Conservation (phyloP, 768 basidiomycete genomes). For the Mycena floridula region DNA sequence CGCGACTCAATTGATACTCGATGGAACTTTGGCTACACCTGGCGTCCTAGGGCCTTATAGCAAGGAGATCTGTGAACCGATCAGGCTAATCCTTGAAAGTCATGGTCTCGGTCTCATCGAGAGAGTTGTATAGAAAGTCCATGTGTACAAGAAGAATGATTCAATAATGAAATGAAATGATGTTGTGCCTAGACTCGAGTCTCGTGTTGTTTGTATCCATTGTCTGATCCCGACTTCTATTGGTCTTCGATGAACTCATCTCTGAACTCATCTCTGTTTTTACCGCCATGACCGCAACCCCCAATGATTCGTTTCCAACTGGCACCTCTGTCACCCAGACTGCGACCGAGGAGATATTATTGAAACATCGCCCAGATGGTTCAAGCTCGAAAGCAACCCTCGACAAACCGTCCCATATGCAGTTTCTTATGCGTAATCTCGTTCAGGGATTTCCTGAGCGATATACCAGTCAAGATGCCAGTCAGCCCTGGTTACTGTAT, state of each 20-base stretch:
- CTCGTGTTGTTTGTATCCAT: too few species aligned
- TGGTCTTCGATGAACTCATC: too few species aligned
- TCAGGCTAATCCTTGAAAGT: conserved; percentile 58
- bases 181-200: neutral
- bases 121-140: conserved; percentile 43
- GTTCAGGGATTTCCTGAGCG: conserved; percentile 74
- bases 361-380: conserved; percentile 39
- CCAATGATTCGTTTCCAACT: conserved; percentile 30
- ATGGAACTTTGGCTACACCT: conserved; percentile 70
- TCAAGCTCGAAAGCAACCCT: conserved; percentile 26
- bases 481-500: conserved; percentile 91
- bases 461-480: conserved; percentile 86
- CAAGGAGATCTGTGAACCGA: conserved; percentile 75
- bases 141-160: neutral
- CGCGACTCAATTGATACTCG: conserved; percentile 85
- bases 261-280: conserved; percentile 5
- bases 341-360: conserved; percentile 62
- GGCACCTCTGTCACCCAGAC: conserved; percentile 55
- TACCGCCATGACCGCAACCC: conserved; percentile 11
- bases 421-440: conserved; percentile 68
- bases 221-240: too few species aligned
- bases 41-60: conserved; percentile 87
- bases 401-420: conserved; percentile 61
- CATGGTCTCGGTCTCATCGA: conserved; percentile 76
- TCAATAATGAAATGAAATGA: neutral